These are phyloP conservation scores for Solanum aculeatissimum DNA, from an alignment of 305 asterid genomes.

Conservation along the genomic window DNA sequence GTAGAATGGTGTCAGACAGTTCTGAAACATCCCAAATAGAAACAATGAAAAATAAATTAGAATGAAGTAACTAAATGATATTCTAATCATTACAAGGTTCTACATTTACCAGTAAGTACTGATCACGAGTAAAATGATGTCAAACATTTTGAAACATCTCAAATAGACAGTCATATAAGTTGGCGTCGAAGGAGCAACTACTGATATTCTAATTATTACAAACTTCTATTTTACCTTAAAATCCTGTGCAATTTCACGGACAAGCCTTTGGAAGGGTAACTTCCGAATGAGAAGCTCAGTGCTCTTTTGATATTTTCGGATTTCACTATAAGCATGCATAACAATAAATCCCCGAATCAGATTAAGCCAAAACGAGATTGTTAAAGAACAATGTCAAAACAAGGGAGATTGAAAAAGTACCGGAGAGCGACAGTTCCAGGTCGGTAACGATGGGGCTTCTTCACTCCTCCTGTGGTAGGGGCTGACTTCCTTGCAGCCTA, in stretches of 20 bases:
- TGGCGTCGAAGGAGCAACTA: not conserved
- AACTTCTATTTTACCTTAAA: slow-evolving; percentile 31
- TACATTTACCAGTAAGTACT: slow-evolving; percentile 41
- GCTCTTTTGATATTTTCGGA: slow-evolving; percentile 72
- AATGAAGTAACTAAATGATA: not conserved
- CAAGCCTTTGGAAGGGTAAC: slow-evolving; percentile 78
- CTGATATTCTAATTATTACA: not conserved
- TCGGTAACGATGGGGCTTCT: slow-evolving; percentile 86
- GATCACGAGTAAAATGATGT: slow-evolving; percentile 15
- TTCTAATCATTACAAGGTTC: not conserved
- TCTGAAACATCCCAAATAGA: not conserved
- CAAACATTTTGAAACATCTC: not conserved
- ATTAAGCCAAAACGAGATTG: not conserved
- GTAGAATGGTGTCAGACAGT: not conserved
- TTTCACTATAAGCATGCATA: slow-evolving; percentile 31
- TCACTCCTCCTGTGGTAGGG: slow-evolving; percentile 92
- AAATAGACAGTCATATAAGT: not conserved
- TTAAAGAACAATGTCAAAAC: not conserved
- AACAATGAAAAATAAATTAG: not conserved
- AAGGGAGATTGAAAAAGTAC: slow-evolving; percentile 2
- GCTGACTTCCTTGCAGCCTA: slow-evolving; percentile 98
- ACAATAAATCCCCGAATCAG: not conserved
- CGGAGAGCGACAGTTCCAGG: slow-evolving; percentile 95
- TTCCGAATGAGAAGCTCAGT: slow-evolving; percentile 70
- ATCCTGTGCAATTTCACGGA: slow-evolving; percentile 77